phyloP scores from a whole-genome alignment of 176 grass and related monocot genomes.

The Aegilops umbellulata region DNA sequence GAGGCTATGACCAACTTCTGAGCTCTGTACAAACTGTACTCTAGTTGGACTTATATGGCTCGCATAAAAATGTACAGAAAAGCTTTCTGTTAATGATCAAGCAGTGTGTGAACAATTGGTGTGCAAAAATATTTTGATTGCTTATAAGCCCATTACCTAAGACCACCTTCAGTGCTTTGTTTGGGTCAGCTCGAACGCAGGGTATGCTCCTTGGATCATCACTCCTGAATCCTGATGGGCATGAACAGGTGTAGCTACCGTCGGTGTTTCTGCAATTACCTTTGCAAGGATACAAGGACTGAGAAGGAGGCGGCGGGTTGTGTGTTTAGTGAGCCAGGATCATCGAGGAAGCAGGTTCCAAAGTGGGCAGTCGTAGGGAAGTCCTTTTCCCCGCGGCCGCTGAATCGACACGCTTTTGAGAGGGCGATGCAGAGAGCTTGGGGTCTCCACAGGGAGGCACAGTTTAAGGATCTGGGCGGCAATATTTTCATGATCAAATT shows the following conservation, averaged over 20 bases:
- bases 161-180: not conserved
- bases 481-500: too few relatives aligned
- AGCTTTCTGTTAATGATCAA: not conserved
- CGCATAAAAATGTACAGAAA: not conserved
- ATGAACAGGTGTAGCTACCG: not conserved
- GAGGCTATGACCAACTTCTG: not conserved
- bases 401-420: too few relatives aligned
- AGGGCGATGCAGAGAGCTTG: too few relatives aligned
- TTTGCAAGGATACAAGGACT: not conserved
- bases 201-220: not conserved
- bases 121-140: not conserved
- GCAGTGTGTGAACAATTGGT: not conserved
- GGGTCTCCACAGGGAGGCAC: too few relatives aligned
- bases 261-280: not conserved
- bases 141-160: not conserved
- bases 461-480: too few relatives aligned
- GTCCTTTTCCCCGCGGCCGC: too few relatives aligned
- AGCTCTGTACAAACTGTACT: not conserved
- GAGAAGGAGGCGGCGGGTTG: too few relatives aligned
- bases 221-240: constrained; percentile 8
- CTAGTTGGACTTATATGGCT: not conserved
- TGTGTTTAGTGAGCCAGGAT: too few relatives aligned
- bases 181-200: not conserved
- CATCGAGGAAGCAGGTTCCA: too few relatives aligned
- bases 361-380: too few relatives aligned